phyloP scores from a whole-genome alignment of 352 stramenopile species.

The Phytophthora pluvialis region DNA sequence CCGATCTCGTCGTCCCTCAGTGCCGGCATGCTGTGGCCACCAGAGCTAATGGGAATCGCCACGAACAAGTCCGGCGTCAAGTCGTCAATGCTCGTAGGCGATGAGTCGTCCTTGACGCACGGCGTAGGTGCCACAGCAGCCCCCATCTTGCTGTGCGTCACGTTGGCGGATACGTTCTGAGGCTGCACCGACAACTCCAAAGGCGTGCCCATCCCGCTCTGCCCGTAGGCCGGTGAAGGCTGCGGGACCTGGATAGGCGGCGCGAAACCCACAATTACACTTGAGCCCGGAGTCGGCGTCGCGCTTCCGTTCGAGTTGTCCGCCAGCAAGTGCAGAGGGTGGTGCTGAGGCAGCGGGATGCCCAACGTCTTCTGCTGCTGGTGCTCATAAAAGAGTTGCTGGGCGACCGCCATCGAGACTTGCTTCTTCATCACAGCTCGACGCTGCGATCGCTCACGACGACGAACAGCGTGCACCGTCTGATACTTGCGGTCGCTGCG shows the following conservation, averaged over 20 bases:
- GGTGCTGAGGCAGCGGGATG: constrained; percentile 38
- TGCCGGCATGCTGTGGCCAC: constrained; percentile 10
- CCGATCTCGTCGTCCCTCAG: constrained; percentile 29
- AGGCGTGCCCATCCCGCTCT: constrained; percentile 18
- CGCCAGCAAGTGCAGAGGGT: constrained; percentile 40
- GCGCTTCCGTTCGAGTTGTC: constrained; percentile 3
- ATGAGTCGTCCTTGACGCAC: constrained; percentile 31
- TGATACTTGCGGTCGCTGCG: constrained; percentile 87
- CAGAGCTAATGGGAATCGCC: constrained; percentile 31
- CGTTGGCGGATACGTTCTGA: not conserved
- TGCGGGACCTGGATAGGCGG: constrained; percentile 54
- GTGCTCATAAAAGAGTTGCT: constrained; percentile 84
- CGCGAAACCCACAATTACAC: constrained; percentile 33
- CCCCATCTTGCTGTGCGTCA: not conserved
- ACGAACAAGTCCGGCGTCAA: constrained; percentile 66
- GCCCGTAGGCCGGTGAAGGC: constrained; percentile 7
- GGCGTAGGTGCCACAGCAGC: not conserved
- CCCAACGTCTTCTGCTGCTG: constrained; percentile 77
- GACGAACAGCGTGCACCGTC: constrained; percentile 82
- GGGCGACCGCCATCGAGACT: constrained; percentile 77
- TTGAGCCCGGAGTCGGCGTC: not conserved
- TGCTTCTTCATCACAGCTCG: constrained; percentile 84
- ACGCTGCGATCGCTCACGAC: constrained; percentile 78
- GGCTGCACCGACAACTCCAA: constrained; percentile 30
- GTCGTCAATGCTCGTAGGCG: constrained; percentile 68